Base-by-base conservation (phyloP, 805 yeast genomes). In the Metschnikowia amazonensis region DNA sequence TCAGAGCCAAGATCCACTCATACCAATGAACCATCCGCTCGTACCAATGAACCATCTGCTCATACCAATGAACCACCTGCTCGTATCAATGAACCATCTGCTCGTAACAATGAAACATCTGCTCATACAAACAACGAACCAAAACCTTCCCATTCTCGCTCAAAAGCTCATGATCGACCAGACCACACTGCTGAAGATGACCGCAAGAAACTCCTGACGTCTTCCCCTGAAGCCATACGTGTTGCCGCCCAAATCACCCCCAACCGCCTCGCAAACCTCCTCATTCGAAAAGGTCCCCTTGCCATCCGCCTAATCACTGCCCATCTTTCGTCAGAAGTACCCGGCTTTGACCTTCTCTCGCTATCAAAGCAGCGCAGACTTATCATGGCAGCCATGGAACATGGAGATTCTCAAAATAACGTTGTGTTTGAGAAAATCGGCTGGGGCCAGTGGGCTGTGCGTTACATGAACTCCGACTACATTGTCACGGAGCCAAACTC, bases 401-500 rank as follows among this genome's bases (percentile, higher is more conserved):
- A 79, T 52, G 85, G 86, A 8, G 87, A 81, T 57, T 54, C 73
- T 1, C 70, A 64, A 34, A 82, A 79, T 45, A 75, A 76, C 47
- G 82, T 86, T 35, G 79, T 84, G 13, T 90, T 90, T 67, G 95
- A 89, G 59, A 90, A 90, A 67, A 89, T 90, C 27, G 97, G 97
- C 18, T 90, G 98, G 98, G 98, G 98, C 48, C 95, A 90, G 63
- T 90, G 98, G 98, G 86, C 86, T 20, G 95, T 90, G 2, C 76
- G 81, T 56, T 67, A 70, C 40, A 79, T 58, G 56, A 75, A 64
- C 60, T 74, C 65, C 25, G 70, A 76, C 64, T 62, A 57, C 57
- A 56, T 72, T 64, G 62, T 75, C 57, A 75, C 77, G 34, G 79
- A 55, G 30, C 47, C 57, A n/a, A 53, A 42, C 41, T 44, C 46